Evolutionary conservation across 1,284 basidiomycete species (phyloP).

Genomic region (Sutorius eximius): DNA sequence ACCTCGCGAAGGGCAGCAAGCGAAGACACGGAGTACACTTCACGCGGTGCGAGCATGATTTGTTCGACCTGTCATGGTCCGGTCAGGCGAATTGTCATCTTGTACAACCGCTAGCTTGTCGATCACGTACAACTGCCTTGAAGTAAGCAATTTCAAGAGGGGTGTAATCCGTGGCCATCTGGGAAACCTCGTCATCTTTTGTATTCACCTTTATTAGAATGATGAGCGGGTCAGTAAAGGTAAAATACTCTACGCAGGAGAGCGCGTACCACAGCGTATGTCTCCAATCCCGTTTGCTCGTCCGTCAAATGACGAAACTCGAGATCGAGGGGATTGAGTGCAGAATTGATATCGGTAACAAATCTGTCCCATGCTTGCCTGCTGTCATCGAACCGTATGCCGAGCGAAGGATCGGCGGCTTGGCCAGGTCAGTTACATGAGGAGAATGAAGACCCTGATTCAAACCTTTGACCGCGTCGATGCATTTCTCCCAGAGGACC

Average conservation of each 20-base stretch:
- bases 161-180: slow-evolving; percentile 79
- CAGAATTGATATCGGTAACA: slow-evolving; percentile 55
- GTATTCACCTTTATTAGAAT: slow-evolving; percentile 60
- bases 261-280: slow-evolving; percentile 63
- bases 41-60: slow-evolving; percentile 78
- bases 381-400: slow-evolving; percentile 43
- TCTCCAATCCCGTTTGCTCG: slow-evolving; percentile 60
- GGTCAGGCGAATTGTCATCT: not conserved
- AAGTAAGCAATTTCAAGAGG: slow-evolving; percentile 78
- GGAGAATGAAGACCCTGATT: not conserved
- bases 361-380: slow-evolving; percentile 60
- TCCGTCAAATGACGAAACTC: slow-evolving; percentile 65
- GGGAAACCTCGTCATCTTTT: slow-evolving; percentile 75
- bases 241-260: not conserved
- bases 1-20: slow-evolving; percentile 75
- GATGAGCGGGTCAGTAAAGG: not conserved
- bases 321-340: slow-evolving; percentile 67
- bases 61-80: slow-evolving; percentile 67
- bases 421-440: slow-evolving; percentile 9
- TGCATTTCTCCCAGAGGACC: slow-evolving; percentile 64
- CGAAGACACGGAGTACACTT: slow-evolving; percentile 74
- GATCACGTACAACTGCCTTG: slow-evolving; percentile 66
- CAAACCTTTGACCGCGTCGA: slow-evolving; percentile 63
- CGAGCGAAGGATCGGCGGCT: slow-evolving; percentile 54
- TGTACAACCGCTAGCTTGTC: not conserved